Evolutionary conservation across 306 rosid genomes (phyloP).

Genomic region (Cicer arietinum): DNA sequence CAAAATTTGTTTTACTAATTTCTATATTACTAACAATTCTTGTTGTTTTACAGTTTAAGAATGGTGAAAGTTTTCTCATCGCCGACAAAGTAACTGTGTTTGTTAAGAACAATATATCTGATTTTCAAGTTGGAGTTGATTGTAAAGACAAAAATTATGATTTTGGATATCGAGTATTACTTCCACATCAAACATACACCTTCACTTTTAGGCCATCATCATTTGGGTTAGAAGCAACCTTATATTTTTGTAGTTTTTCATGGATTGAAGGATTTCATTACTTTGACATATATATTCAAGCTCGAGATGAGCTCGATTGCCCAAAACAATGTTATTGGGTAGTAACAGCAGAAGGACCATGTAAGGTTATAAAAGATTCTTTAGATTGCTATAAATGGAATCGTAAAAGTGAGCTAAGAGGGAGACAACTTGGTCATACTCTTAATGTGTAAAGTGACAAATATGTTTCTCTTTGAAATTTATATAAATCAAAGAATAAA

Average conservation of each 20-base stretch:
- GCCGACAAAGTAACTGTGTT: neutral
- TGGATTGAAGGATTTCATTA: neutral
- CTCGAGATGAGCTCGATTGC: neutral
- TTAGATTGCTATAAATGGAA: neutral
- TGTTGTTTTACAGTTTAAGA: neutral
- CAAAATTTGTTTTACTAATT: neutral
- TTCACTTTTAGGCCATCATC: neutral
- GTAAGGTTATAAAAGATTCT: neutral
- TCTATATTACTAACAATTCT: neutral
- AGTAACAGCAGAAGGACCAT: neutral
- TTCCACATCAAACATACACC: neutral
- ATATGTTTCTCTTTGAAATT: neutral
- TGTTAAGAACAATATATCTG: neutral
- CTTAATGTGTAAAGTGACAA: neutral
- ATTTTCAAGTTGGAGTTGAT: neutral
- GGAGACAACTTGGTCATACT: neutral
- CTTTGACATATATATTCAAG: constrained; percentile 24
- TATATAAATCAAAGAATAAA: neutral
- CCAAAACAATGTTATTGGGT: neutral
- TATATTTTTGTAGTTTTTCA: constrained; percentile 1
- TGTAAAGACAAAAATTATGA: constrained; percentile 10
- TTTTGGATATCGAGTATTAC: neutral
- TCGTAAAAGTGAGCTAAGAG: neutral
- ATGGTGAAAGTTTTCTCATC: neutral
- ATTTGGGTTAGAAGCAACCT: neutral